phyloP scores from a whole-genome alignment of 2,329 filamentous ascomycete genomes.

The Scedosporium dehoogii region DNA sequence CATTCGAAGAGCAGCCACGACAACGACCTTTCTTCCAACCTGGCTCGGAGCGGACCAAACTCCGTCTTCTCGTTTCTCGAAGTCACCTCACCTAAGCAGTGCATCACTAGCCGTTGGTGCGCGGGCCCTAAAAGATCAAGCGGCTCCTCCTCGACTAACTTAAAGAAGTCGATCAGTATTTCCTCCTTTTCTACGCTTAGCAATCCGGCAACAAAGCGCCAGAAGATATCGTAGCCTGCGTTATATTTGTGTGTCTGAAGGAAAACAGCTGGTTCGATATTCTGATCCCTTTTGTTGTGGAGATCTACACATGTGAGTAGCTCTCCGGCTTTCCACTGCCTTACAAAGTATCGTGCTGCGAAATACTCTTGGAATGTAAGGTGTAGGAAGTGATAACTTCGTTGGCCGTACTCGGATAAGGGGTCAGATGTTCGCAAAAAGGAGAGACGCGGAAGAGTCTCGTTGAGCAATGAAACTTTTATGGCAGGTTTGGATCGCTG shows the following conservation, averaged over 20 bases:
- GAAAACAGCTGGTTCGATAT: neutral
- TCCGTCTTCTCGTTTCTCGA: too few relatives aligned
- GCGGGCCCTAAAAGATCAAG: too few relatives aligned
- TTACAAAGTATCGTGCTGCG: slow-evolving; percentile 4
- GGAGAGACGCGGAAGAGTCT: neutral
- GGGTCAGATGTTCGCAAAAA: slow-evolving; percentile 7
- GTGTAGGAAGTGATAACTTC: slow-evolving; percentile 8
- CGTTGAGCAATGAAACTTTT: neutral
- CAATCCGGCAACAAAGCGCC: too few relatives aligned
- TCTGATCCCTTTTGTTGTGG: neutral
- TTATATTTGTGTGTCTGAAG: neutral
- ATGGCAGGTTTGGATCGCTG: neutral
- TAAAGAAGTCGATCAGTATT: too few relatives aligned
- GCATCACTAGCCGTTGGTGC: too few relatives aligned
- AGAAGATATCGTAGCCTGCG: slow-evolving; percentile 3
- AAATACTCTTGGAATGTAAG: slow-evolving; percentile 9
- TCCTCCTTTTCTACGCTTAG: too few relatives aligned
- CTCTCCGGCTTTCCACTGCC: neutral
- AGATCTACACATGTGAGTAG: neutral
- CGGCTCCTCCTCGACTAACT: too few relatives aligned
- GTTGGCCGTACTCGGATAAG: neutral
- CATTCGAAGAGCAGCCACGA: neutral
- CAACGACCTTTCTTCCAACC: too few relatives aligned
- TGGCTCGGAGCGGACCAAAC: too few relatives aligned
- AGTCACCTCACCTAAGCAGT: too few relatives aligned